These are phyloP conservation scores for Trichoderma simmonsii DNA, from an alignment of 2,329 filamentous ascomycete species.

Conservation along the genomic window DNA sequence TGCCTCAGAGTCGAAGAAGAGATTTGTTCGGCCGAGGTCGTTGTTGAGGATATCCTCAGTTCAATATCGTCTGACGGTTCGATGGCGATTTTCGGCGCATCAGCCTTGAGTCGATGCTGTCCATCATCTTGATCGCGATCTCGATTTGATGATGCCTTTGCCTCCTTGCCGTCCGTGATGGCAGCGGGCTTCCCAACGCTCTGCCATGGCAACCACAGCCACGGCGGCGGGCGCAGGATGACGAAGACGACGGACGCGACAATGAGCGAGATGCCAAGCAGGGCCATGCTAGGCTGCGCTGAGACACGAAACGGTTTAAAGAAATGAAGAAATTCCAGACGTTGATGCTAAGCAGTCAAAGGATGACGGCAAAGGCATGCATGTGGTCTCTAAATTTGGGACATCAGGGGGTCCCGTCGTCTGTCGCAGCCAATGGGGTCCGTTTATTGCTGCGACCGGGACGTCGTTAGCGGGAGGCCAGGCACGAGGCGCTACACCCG, in stretches of 20 bases:
- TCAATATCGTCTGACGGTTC: not conserved
- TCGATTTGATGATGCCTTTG: not conserved
- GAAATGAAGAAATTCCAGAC: constrained; percentile 3
- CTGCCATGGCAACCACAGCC: constrained; percentile 37
- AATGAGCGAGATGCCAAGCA: constrained; percentile 60
- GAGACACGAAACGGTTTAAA: not conserved
- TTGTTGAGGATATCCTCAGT: not conserved
- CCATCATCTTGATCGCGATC: not conserved
- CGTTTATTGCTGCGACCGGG: not conserved
- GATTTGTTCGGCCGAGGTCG: not conserved
- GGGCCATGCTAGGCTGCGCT: constrained; percentile 42
- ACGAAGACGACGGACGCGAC: constrained; percentile 59
- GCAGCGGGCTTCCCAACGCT: constrained; percentile 2
- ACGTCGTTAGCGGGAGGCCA: not conserved
- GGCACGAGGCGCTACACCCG: not conserved
- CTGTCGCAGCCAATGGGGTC: not conserved
- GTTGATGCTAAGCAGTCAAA: not conserved
- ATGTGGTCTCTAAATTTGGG: constrained; percentile 16
- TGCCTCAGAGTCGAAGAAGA: not conserved
- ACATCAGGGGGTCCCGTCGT: not conserved
- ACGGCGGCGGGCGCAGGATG: constrained; percentile 51
- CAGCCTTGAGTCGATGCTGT: not conserved
- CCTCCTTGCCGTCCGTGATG: constrained; percentile 15
- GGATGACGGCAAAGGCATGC: constrained; percentile 15
- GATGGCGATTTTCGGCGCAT: constrained; percentile 10